phyloP scores from a whole-genome alignment of 768 basidiomycete genomes.

The Lactarius trivialis region DNA sequence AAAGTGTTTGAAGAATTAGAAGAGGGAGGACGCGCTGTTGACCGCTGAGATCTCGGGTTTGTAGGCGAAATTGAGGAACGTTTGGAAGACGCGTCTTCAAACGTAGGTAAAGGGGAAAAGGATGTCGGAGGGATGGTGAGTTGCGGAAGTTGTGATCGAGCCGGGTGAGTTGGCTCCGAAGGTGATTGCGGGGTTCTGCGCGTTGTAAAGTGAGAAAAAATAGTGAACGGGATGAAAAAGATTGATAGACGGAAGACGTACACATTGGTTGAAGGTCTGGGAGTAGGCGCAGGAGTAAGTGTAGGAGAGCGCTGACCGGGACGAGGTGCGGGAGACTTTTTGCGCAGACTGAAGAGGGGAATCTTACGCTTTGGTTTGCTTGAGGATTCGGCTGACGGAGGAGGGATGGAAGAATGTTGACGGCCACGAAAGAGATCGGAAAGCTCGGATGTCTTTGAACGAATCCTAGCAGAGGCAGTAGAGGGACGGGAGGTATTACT shows the following conservation, averaged over 20 bases:
- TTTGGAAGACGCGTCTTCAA: conserved; percentile 15
- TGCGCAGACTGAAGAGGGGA: conserved; percentile 22
- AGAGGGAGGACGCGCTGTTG: conserved; percentile 8
- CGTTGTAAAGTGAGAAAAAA: not conserved
- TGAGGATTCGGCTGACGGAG: not conserved
- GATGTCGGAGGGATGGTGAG: conserved; percentile 11
- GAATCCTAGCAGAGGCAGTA: conserved; percentile 14
- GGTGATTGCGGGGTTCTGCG: not conserved
- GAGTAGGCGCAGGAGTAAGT: not conserved
- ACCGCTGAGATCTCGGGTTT: conserved; percentile 6
- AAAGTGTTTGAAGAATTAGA: not conserved
- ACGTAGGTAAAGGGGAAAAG: conserved; percentile 1
- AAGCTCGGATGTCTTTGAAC: conserved; percentile 21
- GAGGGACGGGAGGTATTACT: conserved; percentile 13
- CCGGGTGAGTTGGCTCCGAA: not conserved
- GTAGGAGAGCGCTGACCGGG: not conserved
- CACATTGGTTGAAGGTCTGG: conserved; percentile 5
- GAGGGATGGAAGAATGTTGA: conserved; percentile 6
- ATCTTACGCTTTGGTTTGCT: conserved; percentile 20
- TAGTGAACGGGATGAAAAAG: not conserved
- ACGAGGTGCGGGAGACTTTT: conserved; percentile 13
- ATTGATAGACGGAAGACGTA: not conserved
- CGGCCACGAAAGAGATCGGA: conserved; percentile 21
- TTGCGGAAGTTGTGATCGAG: not conserved
- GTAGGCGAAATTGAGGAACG: conserved; percentile 17